phyloP scores from a whole-genome alignment of 176 grass and related monocot species.

The Cocos nucifera region DNA sequence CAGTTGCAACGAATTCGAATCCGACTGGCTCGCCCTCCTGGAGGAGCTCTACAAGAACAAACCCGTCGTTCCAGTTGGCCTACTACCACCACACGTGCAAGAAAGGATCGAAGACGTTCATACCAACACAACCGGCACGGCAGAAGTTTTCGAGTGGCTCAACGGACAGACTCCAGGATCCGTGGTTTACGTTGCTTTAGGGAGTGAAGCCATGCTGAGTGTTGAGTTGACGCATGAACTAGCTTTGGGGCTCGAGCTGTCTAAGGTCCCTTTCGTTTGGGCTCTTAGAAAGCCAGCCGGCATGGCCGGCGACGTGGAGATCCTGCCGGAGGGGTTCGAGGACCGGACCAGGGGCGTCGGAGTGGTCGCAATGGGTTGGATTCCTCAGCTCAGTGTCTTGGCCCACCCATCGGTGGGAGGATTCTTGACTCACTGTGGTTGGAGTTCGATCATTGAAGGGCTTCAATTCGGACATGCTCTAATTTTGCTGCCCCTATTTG shows the following conservation, averaged over 20 bases:
- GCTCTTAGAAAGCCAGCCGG: constrained; percentile 23
- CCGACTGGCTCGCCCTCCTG: constrained; percentile 24
- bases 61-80: constrained; percentile 25
- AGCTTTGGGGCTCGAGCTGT: constrained; percentile 36
- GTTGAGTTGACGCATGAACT: constrained; percentile 29
- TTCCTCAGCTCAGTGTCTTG: too few species aligned
- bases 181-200: constrained; percentile 49
- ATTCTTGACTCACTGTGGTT: too few species aligned
- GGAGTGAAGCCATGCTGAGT: constrained; percentile 39
- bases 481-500: too few species aligned
- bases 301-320: not conserved
- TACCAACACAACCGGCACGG: too few species aligned
- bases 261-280: constrained; percentile 48
- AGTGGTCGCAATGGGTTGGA: constrained; percentile 21
- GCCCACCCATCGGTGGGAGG: too few species aligned
- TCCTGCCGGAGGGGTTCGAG: constrained; percentile 31
- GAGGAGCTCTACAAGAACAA: constrained; percentile 8
- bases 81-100: not conserved
- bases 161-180: constrained; percentile 22
- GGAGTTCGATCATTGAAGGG: too few species aligned
- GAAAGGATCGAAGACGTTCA: not conserved
- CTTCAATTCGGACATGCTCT: too few species aligned
- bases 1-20: constrained; percentile 33
- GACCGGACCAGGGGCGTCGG: constrained; percentile 10
- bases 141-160: constrained; percentile 24